phyloP scores from a whole-genome alignment of 257 asterid genomes.

The Nicotiana knightiana region DNA sequence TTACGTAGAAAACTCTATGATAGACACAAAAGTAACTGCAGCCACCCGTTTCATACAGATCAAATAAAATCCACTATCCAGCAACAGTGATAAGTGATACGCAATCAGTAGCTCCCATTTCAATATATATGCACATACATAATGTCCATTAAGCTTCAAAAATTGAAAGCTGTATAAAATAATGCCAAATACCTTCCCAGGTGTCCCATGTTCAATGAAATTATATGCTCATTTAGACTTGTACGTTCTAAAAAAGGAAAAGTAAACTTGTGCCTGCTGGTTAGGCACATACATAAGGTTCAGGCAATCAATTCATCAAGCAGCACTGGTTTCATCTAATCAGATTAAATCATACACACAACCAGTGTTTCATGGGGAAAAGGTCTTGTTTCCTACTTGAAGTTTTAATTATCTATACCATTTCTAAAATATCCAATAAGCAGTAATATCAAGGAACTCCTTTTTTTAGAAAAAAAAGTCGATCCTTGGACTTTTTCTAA shows the following conservation, averaged over 20 bases:
- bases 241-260: background rate
- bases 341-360: background rate
- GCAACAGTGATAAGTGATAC: background rate
- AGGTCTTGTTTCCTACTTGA: background rate
- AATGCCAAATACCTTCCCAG: background rate
- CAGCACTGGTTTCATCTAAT: background rate
- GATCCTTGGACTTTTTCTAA: background rate
- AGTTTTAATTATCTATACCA: background rate
- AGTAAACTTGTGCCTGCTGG: background rate
- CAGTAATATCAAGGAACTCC: background rate
- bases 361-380: background rate
- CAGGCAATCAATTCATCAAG: background rate
- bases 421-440: background rate
- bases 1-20: background rate
- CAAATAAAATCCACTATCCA: background rate
- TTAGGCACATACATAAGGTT: background rate
- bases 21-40: background rate
- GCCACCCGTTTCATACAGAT: background rate
- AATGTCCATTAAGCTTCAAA: background rate
- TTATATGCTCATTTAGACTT: background rate
- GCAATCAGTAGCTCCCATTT: background rate
- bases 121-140: background rate
- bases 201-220: background rate
- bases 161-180: background rate
- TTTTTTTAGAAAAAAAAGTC: background rate